Evolutionary conservation across 495 filamentous ascomycete genomes (phyloP), one percentile per base, ranked within the genome.

Genomic region (Coniosporium apollinis): DNA sequence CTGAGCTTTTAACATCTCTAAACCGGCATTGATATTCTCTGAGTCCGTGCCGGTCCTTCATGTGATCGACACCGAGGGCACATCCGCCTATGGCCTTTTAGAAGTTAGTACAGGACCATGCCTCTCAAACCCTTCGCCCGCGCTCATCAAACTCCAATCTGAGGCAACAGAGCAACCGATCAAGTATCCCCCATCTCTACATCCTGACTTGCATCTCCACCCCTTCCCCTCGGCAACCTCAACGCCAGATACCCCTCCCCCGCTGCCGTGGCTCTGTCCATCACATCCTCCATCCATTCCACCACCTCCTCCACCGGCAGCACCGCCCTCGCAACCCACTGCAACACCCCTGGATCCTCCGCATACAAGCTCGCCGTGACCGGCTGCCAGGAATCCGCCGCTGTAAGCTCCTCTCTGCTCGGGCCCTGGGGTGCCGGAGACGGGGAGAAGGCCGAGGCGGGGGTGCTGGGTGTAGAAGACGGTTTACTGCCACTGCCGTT

Each of bases 331-430:
- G 66, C 60, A n/a, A 94, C 53, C n/a, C 72, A 66, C 30, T 85
- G 76, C 4, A 91, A 66, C 25, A 78, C 61, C 38, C 69, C 67
- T 6, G 69, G 62, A 30, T 70, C 67, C 13, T 65, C 58, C 14
- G 75, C 65, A 41, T 70, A 69, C 29, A 92, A 65, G 30, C 81
- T 74, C 36, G 92, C 71, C 0, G 89, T 94, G 19, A 94, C 64
- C 2, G 87, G 83, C 46, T 94, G 82, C 52, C 91, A 94, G 57
- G 89, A 92, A 41, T 86, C 83, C 37, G 66, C 55, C n/a, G n/a
- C n/a, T n/a, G n/a, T n/a, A n/a, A n/a, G n/a, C n/a, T n/a, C n/a
- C n/a, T n/a, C n/a, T n/a, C n/a, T n/a, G n/a, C n/a, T n/a, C n/a
- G n/a, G n/a, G n/a, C n/a, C n/a, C 51, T 65, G 39, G 36, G 62